Base-by-base conservation (phyloP, 768 basidiomycete species). In the Pisolithus microcarpus region DNA sequence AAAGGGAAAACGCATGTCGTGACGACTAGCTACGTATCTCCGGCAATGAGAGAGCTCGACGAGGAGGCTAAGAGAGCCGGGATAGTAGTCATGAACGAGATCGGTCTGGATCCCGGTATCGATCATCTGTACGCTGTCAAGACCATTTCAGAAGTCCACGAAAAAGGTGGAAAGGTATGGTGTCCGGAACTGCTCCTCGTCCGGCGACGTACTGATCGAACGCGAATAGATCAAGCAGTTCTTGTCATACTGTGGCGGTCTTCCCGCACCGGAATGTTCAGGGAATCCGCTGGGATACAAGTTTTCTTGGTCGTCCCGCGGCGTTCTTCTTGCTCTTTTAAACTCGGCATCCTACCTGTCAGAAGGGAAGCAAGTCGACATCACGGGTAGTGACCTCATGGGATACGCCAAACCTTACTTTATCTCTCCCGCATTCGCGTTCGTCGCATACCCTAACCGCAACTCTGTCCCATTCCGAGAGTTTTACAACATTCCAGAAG, bases 201-300 rank as follows among this genome's bases (percentile, higher is more conserved):
- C 15, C 44, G 38, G 16, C 3, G 19, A 28, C 30, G 26, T 34
- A 58, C 40, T 19, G 13, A n/a, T 36, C 51, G 18, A 46, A 52
- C 52, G 5, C 43, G 38, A 21, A 38, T 40, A 91, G 88, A 75
- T 95, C 70, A 93, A 89, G 64, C 74, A 87, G 58, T 98, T 98
- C 80, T 71, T 87, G 50, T 93, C 90, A 0, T 96, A 91, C 79
- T 98, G 95, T 57, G 93, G 94, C 64, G 95, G 95, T 52, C 86
- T 97, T 44, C 93, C 94, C 44, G 91, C 93, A 0, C 90, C 92
- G 7, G 85, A 91, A 60, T 86, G 86, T 63, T 81, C 91, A 4
- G 83, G 84, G 62, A 99, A 98, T 74, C 93, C 96, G 2, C 85
- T 98, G 51, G 95, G 95, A 10, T 99, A 97, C 82, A 97, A 97